Evolutionary conservation across 352 stramenopile species (phyloP), one percentile per base, ranked within the genome.

Genomic region (Elongisporangium prolatum): DNA sequence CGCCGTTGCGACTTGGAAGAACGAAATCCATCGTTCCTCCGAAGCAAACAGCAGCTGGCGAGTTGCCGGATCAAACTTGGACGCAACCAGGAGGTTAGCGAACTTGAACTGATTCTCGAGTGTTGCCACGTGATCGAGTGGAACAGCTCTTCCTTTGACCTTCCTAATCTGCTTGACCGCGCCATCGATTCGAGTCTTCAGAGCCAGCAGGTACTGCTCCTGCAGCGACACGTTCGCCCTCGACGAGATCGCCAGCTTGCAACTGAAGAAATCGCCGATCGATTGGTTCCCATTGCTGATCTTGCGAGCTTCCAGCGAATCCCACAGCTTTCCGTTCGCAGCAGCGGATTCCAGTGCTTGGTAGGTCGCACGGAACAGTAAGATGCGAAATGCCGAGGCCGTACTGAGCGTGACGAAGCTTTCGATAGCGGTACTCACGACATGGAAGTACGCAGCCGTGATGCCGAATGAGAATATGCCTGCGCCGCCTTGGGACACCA

Each of bases 101-200:
- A 76, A 83, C 52, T 74, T 71, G 54, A 86, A 80, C 11, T 80
- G 55, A 17, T 55, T 71, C 49, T 84, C 61, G 25, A 86, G 37
- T 51, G 68, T 69, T 22, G 83, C 68, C 18, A 79, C 67, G 25
- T 79, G 61, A 51, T 81, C 73, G 28, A 58, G 34, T 10, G 70
- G 65, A 50, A 75, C 64, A 14, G 66, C 70, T 52, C 62, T 60
- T 6, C 56, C 61, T 2, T 64, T 61, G 4, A 63, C 57, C 28
- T 75, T 71, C 13, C 68, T 65, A 11, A 84, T 73, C 48, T 67
- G 38, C 24, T 75, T 64, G 14, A 71, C 25, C 1, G 68, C 72
- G 10, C 61, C 55, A 3, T 78, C 65, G 49, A 79, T 68, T 8
- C 74, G 67, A 25, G 75, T 71, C 4, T 64, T 59, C 17, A 82